A percentile compares a stretch with the other conserved stretches of the same genome.
These are phyloP conservation scores for Trichoderma atroviride DNA, from an alignment of 2,329 filamentous ascomycete species.

Conservation along the genomic window DNA sequence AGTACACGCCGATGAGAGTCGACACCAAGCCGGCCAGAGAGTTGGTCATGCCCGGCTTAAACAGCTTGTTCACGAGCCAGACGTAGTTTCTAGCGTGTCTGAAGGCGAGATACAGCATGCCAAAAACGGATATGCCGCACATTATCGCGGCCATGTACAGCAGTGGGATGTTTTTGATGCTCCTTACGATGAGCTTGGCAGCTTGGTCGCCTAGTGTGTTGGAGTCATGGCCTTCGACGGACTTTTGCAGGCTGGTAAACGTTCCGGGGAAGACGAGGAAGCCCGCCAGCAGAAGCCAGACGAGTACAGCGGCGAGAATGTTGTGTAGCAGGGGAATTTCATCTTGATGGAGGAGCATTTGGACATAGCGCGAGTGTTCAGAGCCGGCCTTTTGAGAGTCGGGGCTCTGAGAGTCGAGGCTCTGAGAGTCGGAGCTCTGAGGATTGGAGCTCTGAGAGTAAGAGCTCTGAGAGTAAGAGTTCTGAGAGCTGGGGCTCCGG, in stretches of 20 bases:
- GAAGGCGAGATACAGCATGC: slow-evolving; percentile 49
- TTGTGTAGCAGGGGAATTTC: slow-evolving; percentile 50
- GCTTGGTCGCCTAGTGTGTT: slow-evolving; percentile 28
- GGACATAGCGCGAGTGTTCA: slow-evolving; percentile 44
- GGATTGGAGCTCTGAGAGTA: slow-evolving; percentile 11
- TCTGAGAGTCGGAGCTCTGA: slow-evolving; percentile 10
- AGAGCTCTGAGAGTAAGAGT: slow-evolving; percentile 25
- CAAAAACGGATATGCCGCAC: slow-evolving; percentile 40
- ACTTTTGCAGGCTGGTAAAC: slow-evolving; percentile 47
- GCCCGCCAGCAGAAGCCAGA: slow-evolving; percentile 55
- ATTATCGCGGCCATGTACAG: slow-evolving; percentile 49
- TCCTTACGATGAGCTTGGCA: slow-evolving; percentile 30
- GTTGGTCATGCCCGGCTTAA: slow-evolving; percentile 50
- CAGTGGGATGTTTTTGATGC: slow-evolving; percentile 42
- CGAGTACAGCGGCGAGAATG: slow-evolving; percentile 44
- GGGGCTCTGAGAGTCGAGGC: background rate
- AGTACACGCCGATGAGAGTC: slow-evolving; percentile 54
- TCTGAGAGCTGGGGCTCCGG: background rate
- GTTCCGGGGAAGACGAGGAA: slow-evolving; percentile 57
- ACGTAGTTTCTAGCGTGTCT: slow-evolving; percentile 53
- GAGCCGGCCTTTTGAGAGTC: slow-evolving; percentile 30
- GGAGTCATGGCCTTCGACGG: slow-evolving; percentile 30
- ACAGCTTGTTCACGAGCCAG: slow-evolving; percentile 56
- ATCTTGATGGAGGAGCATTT: slow-evolving; percentile 53
- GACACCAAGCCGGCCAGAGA: slow-evolving; percentile 53